phyloP scores from a whole-genome alignment of 371 early-diverging fungal species.

The Mucor irregularis region DNA sequence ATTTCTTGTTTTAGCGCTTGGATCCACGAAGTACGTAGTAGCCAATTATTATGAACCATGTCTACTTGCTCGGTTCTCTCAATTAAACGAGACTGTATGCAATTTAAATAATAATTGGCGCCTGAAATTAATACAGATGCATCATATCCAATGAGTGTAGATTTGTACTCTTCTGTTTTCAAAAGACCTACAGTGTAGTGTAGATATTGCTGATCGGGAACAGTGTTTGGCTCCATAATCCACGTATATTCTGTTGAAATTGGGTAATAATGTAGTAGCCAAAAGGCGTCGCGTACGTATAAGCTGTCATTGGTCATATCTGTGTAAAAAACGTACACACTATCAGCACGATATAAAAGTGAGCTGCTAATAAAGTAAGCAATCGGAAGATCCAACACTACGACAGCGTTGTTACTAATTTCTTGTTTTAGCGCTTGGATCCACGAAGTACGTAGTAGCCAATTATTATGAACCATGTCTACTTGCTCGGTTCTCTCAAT shows the following conservation, averaged over 20 bases:
- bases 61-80: slow-evolving; percentile 14
- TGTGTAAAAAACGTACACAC: too few relatives aligned
- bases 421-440: neutral
- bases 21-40: slow-evolving; percentile 18
- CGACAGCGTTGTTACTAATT: neutral
- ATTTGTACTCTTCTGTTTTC: slow-evolving; percentile 45
- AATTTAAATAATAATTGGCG: neutral
- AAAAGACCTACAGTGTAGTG: slow-evolving; percentile 32
- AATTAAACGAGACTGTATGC: neutral
- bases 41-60: slow-evolving; percentile 26
- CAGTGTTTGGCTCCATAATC: slow-evolving; percentile 36
- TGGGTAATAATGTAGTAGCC: slow-evolving; percentile 15
- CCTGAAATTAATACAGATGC: slow-evolving; percentile 29
- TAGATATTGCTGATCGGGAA: slow-evolving; percentile 31
- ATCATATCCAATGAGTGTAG: slow-evolving; percentile 37
- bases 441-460: slow-evolving; percentile 23
- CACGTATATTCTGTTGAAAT: slow-evolving; percentile 33
- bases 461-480: slow-evolving; percentile 26
- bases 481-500: slow-evolving; percentile 11
- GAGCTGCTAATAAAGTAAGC: slow-evolving; percentile 37
- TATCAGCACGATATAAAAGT: slow-evolving; percentile 22
- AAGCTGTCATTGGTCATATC: too few relatives aligned
- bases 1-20: neutral
- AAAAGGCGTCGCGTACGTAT: slow-evolving; percentile 23
- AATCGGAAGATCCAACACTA: slow-evolving; percentile 21